Base-by-base conservation (phyloP, 2,329 filamentous ascomycete genomes). In the Aphanocladium album region DNA sequence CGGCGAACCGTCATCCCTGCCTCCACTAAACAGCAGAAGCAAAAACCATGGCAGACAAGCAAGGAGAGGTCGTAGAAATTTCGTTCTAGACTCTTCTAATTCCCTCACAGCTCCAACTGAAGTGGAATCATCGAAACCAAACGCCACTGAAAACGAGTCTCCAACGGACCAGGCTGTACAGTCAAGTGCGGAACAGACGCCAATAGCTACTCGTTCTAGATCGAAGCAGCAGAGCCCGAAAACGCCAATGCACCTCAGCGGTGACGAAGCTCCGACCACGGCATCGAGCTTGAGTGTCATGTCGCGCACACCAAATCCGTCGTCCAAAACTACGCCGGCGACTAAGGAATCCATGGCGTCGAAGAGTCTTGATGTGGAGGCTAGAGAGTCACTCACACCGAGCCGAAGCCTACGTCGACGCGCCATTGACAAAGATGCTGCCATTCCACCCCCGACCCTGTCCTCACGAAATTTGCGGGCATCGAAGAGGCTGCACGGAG, bases 231-330 rank as follows among this genome's bases (percentile, higher is more conserved):
- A 46, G 8, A 41, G 30, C n/a, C 46, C 47, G 17, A 23, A 17
- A 12, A 62, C 46, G 19, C 54, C 54, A 12, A 30, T 52, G 12
- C 37, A 43, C 21, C 47, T 50, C n/a, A 49, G 47, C 30, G 41
- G 43, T 16, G 54, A 62, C 4, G 54, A 58, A 9, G 30, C 41
- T 45, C 41, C 47, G 2, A 54, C 60, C 8, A 52, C 54, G 46
- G 54, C 43, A n/a, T 62, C 60, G 3, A 41, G 72, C 5, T 67
- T 80, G 12, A 80, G 76, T 59, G 65, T 71, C 23, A 62, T 79
- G 16, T 74, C 74, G 1, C 67, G 69, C 1, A 80, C 79, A 0
- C 78, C 79, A 2, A 63, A 64, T 0, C 64, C 72, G 3, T 76
- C 76, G 1, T 68, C 68, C 39, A 72, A 73, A 39, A 74, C 72